These are phyloP conservation scores for Aegilops longissima DNA, from an alignment of 176 grass and related monocot species.

Conservation along the genomic window DNA sequence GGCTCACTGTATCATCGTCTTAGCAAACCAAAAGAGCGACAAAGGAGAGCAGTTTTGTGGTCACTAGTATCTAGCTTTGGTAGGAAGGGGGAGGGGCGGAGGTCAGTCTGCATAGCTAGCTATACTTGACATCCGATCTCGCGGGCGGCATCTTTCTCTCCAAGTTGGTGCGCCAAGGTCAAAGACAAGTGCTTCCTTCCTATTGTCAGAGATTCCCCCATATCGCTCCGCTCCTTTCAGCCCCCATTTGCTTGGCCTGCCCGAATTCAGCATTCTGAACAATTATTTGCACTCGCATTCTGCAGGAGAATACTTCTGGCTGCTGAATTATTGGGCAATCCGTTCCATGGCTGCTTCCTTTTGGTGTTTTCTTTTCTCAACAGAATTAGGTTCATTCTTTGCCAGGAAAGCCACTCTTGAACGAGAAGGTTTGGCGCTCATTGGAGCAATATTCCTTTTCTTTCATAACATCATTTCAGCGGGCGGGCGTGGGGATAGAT, in stretches of 20 bases:
- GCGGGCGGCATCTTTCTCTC: not conserved
- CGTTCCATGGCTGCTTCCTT: constrained; percentile 8
- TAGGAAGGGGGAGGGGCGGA: not conserved
- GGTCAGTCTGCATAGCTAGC: not conserved
- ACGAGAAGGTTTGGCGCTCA: no score
- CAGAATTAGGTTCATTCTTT: not conserved
- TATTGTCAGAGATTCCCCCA: constrained; percentile 11
- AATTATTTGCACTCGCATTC: not conserved
- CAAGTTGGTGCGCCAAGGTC: not conserved
- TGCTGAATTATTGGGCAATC: not conserved
- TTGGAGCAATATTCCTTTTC: not conserved
- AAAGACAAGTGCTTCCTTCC: constrained; percentile 10
- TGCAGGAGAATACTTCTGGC: not conserved
- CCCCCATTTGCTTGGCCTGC: constrained; percentile 30
- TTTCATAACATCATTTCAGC: no score
- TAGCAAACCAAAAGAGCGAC: not conserved
- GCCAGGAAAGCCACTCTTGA: not conserved
- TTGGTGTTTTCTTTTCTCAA: not conserved
- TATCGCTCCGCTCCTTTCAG: constrained; percentile 9
- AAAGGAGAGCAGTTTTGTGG: not conserved
- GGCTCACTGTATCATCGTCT: not conserved
- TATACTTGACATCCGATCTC: not conserved
- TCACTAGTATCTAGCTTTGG: not conserved
- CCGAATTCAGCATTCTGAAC: constrained; percentile 8
- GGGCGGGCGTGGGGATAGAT: not conserved